A percentile compares a stretch with the other conserved stretches of the same genome.
These are phyloP conservation scores for Lichtheimia corymbifera DNA, from an alignment of 371 early-diverging fungal genomes.

Conservation along the genomic window DNA sequence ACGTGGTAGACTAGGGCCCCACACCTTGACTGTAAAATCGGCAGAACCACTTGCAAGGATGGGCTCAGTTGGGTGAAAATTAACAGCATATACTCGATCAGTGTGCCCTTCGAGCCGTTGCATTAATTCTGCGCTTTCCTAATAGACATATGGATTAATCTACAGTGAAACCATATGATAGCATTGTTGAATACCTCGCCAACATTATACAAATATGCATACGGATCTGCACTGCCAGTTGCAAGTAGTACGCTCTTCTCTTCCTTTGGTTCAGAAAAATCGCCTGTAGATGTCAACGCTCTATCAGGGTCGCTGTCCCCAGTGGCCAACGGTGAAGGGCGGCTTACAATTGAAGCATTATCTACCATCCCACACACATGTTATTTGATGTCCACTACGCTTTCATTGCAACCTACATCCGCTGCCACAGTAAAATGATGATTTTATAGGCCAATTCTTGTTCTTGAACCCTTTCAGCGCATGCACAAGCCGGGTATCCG, in stretches of 20 bases:
- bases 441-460: constrained; percentile 89
- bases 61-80: constrained; percentile 83
- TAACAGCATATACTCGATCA: constrained; percentile 82
- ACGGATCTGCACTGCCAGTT: constrained; percentile 87
- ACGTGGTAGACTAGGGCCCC: constrained; percentile 61
- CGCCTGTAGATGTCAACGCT: constrained; percentile 26
- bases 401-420: constrained; percentile 54
- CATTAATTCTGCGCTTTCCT: constrained; percentile 71
- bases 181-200: constrained; percentile 51
- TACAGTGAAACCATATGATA: background rate
- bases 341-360: constrained; percentile 46
- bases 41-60: constrained; percentile 82
- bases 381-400: background rate
- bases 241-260: constrained; percentile 71
- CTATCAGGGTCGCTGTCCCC: constrained; percentile 35
- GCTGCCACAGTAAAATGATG: constrained; percentile 73
- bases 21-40: constrained; percentile 81
- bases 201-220: constrained; percentile 79
- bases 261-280: constrained; percentile 52
- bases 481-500: constrained; percentile 65
- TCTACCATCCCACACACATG: constrained; percentile 20
- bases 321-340: constrained; percentile 17
- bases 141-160: constrained; percentile 5
- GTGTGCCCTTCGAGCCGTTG: constrained; percentile 86
- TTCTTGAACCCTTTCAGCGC: constrained; percentile 84